Evolutionary conservation across 345 rosid genomes (phyloP).

Genomic region (Firmiana major): DNA sequence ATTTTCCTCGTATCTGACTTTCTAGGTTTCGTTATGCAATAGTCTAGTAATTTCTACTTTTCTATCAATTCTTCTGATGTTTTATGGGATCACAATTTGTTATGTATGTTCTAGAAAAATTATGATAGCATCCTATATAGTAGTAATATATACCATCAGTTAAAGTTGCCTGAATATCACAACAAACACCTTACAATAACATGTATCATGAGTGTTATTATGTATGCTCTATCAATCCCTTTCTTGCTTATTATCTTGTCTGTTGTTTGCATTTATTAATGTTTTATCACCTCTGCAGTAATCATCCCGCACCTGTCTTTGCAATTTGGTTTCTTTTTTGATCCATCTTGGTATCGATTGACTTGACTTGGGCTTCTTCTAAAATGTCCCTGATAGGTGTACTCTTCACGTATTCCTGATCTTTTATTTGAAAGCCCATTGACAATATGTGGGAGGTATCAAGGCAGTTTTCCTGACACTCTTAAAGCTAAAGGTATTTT

Average conservation of each 20-base stretch:
- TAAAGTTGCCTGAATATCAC: neutral
- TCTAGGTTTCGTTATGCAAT: neutral
- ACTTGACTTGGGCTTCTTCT: neutral
- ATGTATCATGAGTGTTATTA: neutral
- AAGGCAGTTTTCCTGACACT: conserved; percentile 43
- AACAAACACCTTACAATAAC: neutral
- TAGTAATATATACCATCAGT: neutral
- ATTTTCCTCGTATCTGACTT: neutral
- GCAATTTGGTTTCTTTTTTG: neutral
- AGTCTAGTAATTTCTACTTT: neutral
- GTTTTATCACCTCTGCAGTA: neutral
- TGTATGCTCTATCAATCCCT: neutral
- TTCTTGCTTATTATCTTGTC: neutral
- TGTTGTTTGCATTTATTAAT: neutral
- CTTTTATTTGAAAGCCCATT: conserved; percentile 46
- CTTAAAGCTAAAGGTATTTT: conserved; percentile 39
- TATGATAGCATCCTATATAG: neutral
- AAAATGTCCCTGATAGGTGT: conserved; percentile 30
- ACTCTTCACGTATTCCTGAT: conserved; percentile 48
- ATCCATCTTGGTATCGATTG: neutral
- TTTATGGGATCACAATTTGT: neutral
- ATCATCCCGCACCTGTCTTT: neutral
- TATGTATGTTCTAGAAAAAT: neutral
- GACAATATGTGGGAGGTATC: conserved; percentile 47
- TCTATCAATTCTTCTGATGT: neutral